Conservation (phyloP, 805 yeast genomes). For the Candida nonsorbophila region DNA sequence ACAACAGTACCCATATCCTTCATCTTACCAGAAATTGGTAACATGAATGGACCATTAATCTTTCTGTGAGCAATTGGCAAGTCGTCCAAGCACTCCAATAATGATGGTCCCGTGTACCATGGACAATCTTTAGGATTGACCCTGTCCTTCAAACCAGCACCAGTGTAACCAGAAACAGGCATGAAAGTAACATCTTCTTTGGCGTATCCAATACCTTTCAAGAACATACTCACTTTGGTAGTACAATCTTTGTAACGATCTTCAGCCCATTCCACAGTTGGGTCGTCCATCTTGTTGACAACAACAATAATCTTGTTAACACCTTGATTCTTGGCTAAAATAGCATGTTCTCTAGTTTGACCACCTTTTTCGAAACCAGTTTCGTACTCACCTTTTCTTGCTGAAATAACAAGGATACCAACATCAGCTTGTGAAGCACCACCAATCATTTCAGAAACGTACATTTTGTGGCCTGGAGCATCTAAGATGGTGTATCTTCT, state of each 20-base stretch:
- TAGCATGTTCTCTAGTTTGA: constrained; percentile 97
- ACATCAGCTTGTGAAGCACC: constrained; percentile 99
- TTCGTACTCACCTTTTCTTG: constrained; percentile 99
- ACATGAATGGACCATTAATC: constrained; percentile 93
- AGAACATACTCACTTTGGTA: constrained; percentile 66
- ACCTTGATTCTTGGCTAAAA: constrained; percentile 97
- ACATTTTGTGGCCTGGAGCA: constrained; percentile 99
- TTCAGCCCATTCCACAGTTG: constrained; percentile 93
- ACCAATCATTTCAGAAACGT: constrained; percentile 98
- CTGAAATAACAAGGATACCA: constrained; percentile 94
- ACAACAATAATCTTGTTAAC: constrained; percentile 90
- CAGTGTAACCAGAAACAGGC: constrained; percentile 98
- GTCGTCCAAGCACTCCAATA: constrained; percentile 82
- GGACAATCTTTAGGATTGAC: constrained; percentile 69
- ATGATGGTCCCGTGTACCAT: constrained; percentile 92
- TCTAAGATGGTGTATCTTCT: constrained; percentile 97
- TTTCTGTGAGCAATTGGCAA: constrained; percentile 81
- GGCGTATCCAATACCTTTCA: constrained; percentile 84
- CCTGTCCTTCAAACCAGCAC: constrained; percentile 91
- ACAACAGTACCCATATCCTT: constrained; percentile 96
- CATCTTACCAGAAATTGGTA: constrained; percentile 92
- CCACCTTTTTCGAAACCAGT: constrained; percentile 99
- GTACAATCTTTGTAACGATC: constrained; percentile 96
- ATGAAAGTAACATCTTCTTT: constrained; percentile 83
- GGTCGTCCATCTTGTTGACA: constrained; percentile 98